A percentile compares a stretch with the other conserved stretches of the same genome.
phyloP scores from a whole-genome alignment of 2,329 filamentous ascomycete genomes.

The Fusarium pseudoanthophilum region DNA sequence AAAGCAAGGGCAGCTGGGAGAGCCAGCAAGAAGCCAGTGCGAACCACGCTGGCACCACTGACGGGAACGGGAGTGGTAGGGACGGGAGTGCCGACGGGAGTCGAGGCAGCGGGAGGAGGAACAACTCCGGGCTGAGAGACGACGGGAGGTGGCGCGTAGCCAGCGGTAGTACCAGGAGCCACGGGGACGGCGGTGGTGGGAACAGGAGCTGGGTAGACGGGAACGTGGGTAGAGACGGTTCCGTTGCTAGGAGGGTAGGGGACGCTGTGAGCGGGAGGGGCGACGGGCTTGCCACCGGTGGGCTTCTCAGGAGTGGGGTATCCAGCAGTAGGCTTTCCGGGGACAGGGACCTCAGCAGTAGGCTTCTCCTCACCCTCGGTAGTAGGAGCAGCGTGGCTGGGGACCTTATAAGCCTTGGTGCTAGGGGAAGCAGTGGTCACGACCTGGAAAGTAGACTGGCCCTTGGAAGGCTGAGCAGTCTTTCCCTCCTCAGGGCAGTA shows the following conservation, averaged over 20 bases:
- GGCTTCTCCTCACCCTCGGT: conserved; percentile 6
- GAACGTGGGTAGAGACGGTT: conserved; percentile 19
- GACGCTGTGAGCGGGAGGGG: conserved; percentile 7
- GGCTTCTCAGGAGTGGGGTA: conserved; percentile 15
- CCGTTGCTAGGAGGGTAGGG: conserved; percentile 31
- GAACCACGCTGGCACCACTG: conserved; percentile 25
- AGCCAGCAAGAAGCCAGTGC: conserved; percentile 21
- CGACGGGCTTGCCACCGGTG: conserved; percentile 4
- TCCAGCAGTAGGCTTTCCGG: background rate
- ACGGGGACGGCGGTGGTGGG: background rate
- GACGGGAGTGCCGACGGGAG: background rate
- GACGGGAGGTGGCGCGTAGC: background rate
- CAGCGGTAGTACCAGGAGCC: background rate
- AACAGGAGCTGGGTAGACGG: conserved; percentile 5
- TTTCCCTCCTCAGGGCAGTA: conserved; percentile 24
- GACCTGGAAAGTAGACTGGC: conserved; percentile 3
- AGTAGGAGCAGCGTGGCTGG: background rate
- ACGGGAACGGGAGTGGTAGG: conserved; percentile 13
- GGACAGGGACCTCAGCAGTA: background rate
- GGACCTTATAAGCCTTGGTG: background rate
- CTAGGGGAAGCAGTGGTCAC: conserved; percentile 9
- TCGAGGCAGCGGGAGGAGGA: conserved; percentile 1
- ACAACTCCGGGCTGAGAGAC: background rate
- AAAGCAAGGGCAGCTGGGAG: conserved; percentile 26
- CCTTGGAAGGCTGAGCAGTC: conserved; percentile 5